phyloP scores from a whole-genome alignment of 176 grass and related monocot genomes.

The Zoysia pacifica region DNA sequence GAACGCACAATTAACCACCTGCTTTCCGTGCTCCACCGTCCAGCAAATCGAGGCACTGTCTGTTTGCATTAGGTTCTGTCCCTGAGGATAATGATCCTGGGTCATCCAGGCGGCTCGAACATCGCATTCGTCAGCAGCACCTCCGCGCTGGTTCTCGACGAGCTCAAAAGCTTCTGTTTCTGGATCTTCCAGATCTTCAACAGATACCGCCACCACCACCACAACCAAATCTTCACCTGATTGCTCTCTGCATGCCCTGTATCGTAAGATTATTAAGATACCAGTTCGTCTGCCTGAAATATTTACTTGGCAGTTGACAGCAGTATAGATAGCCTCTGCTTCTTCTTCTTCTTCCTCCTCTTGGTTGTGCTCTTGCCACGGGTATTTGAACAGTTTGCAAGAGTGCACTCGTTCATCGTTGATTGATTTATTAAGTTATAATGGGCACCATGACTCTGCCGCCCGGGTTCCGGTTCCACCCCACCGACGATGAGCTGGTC shows the following conservation, averaged over 20 bases:
- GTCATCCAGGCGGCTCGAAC: conserved; percentile 24
- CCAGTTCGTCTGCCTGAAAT: conserved; percentile 34
- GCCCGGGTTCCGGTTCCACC: conserved; percentile 96
- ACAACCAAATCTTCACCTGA: neutral
- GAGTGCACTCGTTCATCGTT: neutral
- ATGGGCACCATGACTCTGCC: conserved; percentile 67
- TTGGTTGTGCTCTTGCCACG: conserved; percentile 8
- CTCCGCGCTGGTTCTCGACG: conserved; percentile 38
- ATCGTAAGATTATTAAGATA: neutral
- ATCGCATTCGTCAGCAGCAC: conserved; percentile 38
- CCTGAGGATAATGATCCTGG: conserved; percentile 64
- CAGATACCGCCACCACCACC: conserved; percentile 14
- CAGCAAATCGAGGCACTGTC: neutral
- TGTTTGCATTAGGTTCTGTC: neutral
- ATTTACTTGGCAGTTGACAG: conserved; percentile 44
- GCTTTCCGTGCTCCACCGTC: neutral
- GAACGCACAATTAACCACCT: neutral
- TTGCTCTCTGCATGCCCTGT: neutral
- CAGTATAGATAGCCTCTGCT: neutral
- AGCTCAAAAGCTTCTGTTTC: conserved; percentile 77
- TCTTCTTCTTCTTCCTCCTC: neutral
- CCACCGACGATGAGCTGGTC: conserved; percentile 89
- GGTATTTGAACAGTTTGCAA: conserved; percentile 40
- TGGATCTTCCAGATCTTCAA: conserved; percentile 93
- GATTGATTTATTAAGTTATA: neutral